phyloP scores from a whole-genome alignment of 2,329 filamentous ascomycete species.

The Scorias spongiosa region DNA sequence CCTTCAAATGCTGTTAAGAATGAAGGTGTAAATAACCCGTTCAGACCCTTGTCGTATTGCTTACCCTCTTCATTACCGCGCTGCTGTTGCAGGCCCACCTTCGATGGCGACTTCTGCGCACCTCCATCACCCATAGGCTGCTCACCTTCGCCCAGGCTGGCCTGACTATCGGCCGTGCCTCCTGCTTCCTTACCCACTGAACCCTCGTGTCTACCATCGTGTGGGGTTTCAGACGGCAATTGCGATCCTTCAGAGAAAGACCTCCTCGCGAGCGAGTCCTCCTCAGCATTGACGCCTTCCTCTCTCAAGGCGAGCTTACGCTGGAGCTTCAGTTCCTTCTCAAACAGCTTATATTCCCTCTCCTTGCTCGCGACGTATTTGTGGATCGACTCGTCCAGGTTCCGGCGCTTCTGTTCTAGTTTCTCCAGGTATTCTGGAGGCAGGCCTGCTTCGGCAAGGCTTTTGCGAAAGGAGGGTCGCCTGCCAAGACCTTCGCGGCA shows the following conservation, averaged over 20 bases:
- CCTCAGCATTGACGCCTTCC: not conserved
- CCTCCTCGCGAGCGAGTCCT: not conserved
- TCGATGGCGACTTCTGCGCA: too few species aligned
- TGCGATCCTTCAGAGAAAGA: not conserved
- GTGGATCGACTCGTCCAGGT: conserved; percentile 23
- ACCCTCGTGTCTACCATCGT: not conserved
- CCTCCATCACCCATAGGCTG: not conserved
- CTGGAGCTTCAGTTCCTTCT: conserved; percentile 17
- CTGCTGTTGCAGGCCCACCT: too few species aligned
- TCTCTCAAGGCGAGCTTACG: not conserved
- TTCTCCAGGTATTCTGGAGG: conserved; percentile 17
- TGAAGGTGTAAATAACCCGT: conserved; percentile 22
- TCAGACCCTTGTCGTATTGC: conserved; percentile 16
- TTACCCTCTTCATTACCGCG: not conserved
- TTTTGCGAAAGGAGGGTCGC: conserved; percentile 9
- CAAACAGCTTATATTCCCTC: conserved; percentile 21
- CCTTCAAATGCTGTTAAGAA: conserved; percentile 20
- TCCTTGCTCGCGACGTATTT: conserved; percentile 24
- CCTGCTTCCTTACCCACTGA: not conserved
- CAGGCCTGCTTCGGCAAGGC: conserved; percentile 9
- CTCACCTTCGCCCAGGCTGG: not conserved
- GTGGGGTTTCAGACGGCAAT: not conserved
- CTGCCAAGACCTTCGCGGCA: not conserved
- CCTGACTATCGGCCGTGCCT: not conserved
- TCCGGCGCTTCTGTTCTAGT: conserved; percentile 21